Evolutionary conservation across 2,329 filamentous ascomycete genomes (phyloP).

Genomic region (Parascedosporium putredinis): DNA sequence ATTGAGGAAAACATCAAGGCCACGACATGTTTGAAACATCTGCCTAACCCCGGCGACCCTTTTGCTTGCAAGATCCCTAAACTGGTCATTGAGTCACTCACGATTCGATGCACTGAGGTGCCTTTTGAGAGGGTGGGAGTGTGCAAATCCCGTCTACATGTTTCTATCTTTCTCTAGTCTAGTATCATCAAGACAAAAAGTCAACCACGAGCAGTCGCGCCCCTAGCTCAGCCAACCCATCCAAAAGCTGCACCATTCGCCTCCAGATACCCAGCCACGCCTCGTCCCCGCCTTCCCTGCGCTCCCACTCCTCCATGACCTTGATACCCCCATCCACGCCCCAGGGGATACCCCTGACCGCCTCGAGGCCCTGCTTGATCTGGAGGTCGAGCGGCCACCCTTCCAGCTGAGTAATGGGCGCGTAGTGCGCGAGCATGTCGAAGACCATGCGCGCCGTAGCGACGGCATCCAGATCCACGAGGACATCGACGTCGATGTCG

Average conservation of each 20-base stretch:
- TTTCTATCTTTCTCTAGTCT: not conserved
- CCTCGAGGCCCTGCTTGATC: conserved; percentile 36
- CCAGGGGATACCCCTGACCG: conserved; percentile 25
- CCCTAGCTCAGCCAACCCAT: conserved; percentile 35
- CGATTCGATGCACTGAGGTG: no score
- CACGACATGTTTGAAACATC: no score
- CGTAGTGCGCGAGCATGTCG: conserved; percentile 33
- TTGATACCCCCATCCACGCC: conserved; percentile 8
- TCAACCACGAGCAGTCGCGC: conserved; percentile 30
- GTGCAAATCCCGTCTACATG: no score
- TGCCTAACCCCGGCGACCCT: no score
- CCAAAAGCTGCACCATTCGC: conserved; percentile 36
- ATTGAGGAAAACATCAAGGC: no score
- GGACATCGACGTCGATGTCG: conserved; percentile 14
- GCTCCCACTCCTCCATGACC: conserved; percentile 12
- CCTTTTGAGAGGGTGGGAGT: no score
- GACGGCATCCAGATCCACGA: conserved; percentile 39
- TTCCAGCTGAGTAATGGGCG: conserved; percentile 28
- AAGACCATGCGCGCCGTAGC: conserved; percentile 43
- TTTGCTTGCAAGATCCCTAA: no score
- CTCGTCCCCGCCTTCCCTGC: conserved; percentile 25
- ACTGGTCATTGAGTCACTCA: no score
- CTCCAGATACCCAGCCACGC: conserved; percentile 37
- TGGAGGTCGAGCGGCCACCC: conserved; percentile 34
- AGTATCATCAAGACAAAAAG: conserved; percentile 19